A percentile compares a stretch with the other conserved stretches of the same genome.
Evolutionary conservation across 129 eudicot species (phyloP).

Genomic region (Flaveria ramosissima): DNA sequence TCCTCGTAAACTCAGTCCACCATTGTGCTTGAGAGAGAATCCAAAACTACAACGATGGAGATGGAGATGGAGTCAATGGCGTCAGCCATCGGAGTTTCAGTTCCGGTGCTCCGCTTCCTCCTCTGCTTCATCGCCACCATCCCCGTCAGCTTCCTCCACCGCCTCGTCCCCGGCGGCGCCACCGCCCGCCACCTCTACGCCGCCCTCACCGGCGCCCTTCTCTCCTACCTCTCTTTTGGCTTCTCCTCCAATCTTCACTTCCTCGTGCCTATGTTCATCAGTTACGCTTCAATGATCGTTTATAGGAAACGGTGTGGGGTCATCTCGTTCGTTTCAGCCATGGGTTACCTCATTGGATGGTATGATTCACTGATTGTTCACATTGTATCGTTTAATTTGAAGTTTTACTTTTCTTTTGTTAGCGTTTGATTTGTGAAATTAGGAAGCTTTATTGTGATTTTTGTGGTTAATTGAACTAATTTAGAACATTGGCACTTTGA

Average conservation of each 20-base stretch:
- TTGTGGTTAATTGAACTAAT: too few species aligned
- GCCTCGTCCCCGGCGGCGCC: slow-evolving; percentile 76
- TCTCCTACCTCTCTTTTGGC: slow-evolving; percentile 83
- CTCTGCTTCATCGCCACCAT: slow-evolving; percentile 80
- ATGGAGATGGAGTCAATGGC: slow-evolving; percentile 84
- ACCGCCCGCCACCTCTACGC: slow-evolving; percentile 75
- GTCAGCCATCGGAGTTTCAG: slow-evolving; percentile 80
- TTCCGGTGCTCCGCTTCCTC: slow-evolving; percentile 83
- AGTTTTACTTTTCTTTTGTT: neutral
- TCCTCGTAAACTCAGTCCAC: slow-evolving; percentile 31
- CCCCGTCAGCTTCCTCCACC: slow-evolving; percentile 77
- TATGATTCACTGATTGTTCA: slow-evolving; percentile 16
- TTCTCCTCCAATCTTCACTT: slow-evolving; percentile 87
- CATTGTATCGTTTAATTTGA: slow-evolving; percentile 12
- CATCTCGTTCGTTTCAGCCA: slow-evolving; percentile 62
- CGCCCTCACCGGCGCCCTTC: slow-evolving; percentile 66
- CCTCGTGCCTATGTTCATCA: slow-evolving; percentile 64
- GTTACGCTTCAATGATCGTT: slow-evolving; percentile 70
- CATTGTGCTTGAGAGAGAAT: slow-evolving; percentile 27
- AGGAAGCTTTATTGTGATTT: neutral
- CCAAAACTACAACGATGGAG: slow-evolving; percentile 3
- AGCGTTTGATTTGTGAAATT: slow-evolving; percentile 7
- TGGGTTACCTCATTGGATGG: slow-evolving; percentile 98
- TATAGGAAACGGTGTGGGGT: slow-evolving; percentile 69
- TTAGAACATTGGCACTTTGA: too few species aligned